Evolutionary conservation across 1,139 yeast species (phyloP), one percentile per base, ranked within the genome.

Genomic region (Yamadazyma oceani): DNA sequence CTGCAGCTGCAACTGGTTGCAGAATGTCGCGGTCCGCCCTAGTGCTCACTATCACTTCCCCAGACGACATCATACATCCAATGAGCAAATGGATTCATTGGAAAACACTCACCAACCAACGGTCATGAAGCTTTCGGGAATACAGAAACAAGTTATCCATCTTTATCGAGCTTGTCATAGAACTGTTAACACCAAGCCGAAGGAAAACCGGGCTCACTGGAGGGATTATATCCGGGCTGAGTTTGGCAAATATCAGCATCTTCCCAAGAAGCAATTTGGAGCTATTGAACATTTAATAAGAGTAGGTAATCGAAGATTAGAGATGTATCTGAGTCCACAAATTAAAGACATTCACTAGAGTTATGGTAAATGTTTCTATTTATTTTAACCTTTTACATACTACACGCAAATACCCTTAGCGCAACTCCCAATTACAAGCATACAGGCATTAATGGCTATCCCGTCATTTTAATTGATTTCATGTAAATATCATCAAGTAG

Each of bases 281-380:
- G 86, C 96, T 1, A 80, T 92, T 35, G 98, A 92, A 57, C 92
- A 89, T 62, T 66, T 92, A 33, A 60, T 92, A 27, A 68, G 98
- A 40, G 75, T 76, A 9, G 98, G 97, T 2, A 71, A 76, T 45
- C 77, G 83, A 53, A 72, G 84, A 54, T 69, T 76, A 42, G 95
- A 88, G 46, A 75, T 82, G 79, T 86, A 82, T 51, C 78, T 85
- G 55, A 72, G 75, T 43, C 79, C 84, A 0, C 78, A 74, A 35
- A 78, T 84, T 31, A 83, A 80, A 50, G 83, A 84, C 50, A 83
- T 85, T 26, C 74, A 73, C 49, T 69, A 46, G 40, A n/a, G 26
- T 19, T 5, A 17, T 12, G 26, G 13, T 11, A 24, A 24, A 24
- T 16, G 19, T 8, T 27, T 9, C 21, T 9, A 27, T 16, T 27